phyloP scores from a whole-genome alignment of 257 asterid genomes.

The Apocynum venetum region DNA sequence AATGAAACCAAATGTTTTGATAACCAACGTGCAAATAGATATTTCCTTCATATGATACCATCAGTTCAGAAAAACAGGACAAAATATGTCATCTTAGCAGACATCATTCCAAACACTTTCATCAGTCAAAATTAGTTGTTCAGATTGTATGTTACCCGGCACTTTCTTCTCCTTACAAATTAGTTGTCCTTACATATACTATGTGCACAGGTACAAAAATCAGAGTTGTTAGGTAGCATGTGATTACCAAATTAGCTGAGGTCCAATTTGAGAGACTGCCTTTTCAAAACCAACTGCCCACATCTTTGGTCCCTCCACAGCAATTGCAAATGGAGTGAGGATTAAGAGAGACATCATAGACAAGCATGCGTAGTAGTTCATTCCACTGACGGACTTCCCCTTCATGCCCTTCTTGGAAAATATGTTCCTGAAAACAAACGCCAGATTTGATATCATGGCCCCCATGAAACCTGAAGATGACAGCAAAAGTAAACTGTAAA shows the following conservation, averaged over 20 bases:
- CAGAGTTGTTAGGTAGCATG: conserved; percentile 28
- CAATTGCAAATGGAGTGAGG: conserved; percentile 92
- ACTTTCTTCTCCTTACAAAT: background rate
- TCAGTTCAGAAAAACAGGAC: background rate
- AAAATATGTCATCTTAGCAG: background rate
- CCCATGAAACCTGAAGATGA: conserved; percentile 88
- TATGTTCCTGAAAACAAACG: conserved; percentile 92
- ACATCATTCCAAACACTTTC: background rate
- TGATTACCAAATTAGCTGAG: conserved; percentile 80
- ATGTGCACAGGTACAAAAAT: conserved; percentile 6
- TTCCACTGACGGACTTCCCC: conserved; percentile 93
- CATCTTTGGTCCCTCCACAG: conserved; percentile 96
- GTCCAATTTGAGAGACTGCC: conserved; percentile 70
- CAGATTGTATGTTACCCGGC: background rate
- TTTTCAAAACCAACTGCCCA: conserved; percentile 75
- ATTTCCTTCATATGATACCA: too few relatives aligned
- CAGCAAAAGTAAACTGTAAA: conserved; percentile 36
- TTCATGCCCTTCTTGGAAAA: conserved; percentile 98
- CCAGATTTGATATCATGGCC: conserved; percentile 97
- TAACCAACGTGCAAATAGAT: background rate
- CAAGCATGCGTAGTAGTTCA: conserved; percentile 95
- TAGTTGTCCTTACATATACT: background rate
- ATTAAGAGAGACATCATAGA: conserved; percentile 75
- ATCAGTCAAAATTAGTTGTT: background rate
- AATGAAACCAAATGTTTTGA: background rate